These are phyloP conservation scores for Fusarium tjaetaba DNA, from an alignment of 2,329 filamentous ascomycete genomes.

Conservation along the genomic window DNA sequence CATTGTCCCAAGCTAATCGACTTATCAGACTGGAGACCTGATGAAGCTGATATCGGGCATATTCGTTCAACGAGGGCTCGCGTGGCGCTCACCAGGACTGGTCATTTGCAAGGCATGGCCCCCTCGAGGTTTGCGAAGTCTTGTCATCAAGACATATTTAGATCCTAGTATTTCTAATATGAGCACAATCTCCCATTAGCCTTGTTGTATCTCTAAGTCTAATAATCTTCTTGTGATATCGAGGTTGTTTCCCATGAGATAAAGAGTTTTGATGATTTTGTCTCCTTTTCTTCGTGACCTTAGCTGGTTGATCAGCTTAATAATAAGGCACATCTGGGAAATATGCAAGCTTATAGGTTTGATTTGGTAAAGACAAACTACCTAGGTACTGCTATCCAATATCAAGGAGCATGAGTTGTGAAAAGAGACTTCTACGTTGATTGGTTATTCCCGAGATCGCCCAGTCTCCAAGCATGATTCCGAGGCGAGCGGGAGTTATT, in stretches of 20 bases:
- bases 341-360: too few relatives aligned
- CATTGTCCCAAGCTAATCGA: not conserved
- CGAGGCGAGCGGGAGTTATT: slow-evolving; percentile 1
- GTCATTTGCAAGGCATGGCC: not conserved
- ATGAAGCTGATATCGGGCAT: not conserved
- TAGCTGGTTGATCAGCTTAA: not conserved
- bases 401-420: not conserved
- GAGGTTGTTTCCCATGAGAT: not conserved
- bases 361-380: not conserved
- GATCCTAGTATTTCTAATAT: too few relatives aligned
- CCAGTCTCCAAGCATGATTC: not conserved
- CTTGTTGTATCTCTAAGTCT: not conserved
- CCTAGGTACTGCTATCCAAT: not conserved
- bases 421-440: not conserved
- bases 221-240: not conserved
- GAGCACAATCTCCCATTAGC: not conserved
- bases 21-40: not conserved
- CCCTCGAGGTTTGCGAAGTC: not conserved
- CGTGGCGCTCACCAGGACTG: not conserved
- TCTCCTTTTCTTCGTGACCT: not conserved
- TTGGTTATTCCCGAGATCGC: slow-evolving; percentile 2
- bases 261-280: not conserved
- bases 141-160: not conserved
- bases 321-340: not conserved
- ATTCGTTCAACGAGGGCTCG: not conserved